Conservation (phyloP, 2,329 filamentous ascomycete species). For the Arachnopeziza araneosa region DNA sequence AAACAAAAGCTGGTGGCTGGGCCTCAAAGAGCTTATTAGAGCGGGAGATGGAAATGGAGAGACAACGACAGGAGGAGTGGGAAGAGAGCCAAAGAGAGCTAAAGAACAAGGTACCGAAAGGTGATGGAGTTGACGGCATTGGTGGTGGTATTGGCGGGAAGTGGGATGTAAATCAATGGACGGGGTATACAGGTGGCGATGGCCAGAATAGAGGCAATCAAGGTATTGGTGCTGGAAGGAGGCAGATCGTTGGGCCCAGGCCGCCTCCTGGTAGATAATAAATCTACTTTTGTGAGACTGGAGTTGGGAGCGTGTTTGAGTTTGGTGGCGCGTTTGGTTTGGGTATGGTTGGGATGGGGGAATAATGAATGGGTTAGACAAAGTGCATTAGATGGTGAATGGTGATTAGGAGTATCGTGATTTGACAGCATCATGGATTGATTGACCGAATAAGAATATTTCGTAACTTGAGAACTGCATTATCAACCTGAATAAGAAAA, state of each 20-base stretch:
- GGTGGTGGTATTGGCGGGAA: constrained; percentile 61
- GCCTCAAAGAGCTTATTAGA: constrained; percentile 43
- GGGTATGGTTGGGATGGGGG: no score
- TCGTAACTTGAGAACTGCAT: no score
- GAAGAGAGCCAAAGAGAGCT: background rate
- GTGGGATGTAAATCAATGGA: constrained; percentile 57
- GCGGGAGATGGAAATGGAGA: background rate
- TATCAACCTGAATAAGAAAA: no score
- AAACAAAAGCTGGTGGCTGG: constrained; percentile 48
- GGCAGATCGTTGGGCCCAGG: constrained; percentile 75
- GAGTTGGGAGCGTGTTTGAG: no score
- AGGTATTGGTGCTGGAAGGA: constrained; percentile 63
- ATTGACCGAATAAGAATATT: no score
- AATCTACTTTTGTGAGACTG: background rate
- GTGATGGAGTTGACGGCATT: constrained; percentile 51
- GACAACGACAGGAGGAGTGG: constrained; percentile 36
- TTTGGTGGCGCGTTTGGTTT: no score
- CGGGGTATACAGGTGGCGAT: constrained; percentile 70
- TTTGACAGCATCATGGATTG: no score
- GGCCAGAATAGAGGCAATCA: constrained; percentile 61
- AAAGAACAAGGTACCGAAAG: constrained; percentile 36
- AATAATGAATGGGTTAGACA: no score
- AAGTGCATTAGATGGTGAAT: no score
- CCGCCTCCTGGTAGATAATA: constrained; percentile 39
- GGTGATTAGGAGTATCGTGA: no score